Evolutionary conservation across 495 filamentous ascomycete genomes (phyloP).

Genomic region (Trichoderma asperelloides): DNA sequence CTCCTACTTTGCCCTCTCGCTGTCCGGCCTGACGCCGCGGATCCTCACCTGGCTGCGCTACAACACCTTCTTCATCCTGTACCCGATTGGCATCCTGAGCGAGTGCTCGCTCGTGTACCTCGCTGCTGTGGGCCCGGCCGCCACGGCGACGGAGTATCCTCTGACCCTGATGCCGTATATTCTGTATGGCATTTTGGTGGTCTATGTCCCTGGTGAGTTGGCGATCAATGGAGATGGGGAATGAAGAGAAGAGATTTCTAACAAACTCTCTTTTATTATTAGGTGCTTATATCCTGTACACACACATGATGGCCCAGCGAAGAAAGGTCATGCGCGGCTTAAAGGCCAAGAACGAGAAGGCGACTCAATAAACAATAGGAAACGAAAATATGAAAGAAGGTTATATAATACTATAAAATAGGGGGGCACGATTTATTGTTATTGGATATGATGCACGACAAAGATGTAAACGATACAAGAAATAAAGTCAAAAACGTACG

Average conservation of each 20-base stretch:
- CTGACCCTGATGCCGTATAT: background rate
- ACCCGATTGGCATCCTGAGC: constrained; percentile 81
- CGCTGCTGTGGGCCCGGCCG: constrained; percentile 57
- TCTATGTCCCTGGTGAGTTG: constrained; percentile 87
- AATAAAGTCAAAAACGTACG: background rate
- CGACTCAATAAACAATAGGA: constrained; percentile 18
- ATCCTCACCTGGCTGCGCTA: constrained; percentile 81
- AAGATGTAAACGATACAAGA: background rate
- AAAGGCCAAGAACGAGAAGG: constrained; percentile 23
- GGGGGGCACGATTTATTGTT: background rate
- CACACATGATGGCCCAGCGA: constrained; percentile 88
- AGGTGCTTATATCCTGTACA: constrained; percentile 75
- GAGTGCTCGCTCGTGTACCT: constrained; percentile 70
- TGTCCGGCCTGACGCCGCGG: constrained; percentile 48
- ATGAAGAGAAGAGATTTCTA: too few species aligned
- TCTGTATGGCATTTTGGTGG: constrained; percentile 44
- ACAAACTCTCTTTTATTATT: constrained; percentile 3
- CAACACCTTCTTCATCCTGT: constrained; percentile 86
- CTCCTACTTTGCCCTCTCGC: constrained; percentile 70
- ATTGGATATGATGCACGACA: background rate
- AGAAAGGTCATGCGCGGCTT: constrained; percentile 61
- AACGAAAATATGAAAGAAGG: background rate
- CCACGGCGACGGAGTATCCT: constrained; percentile 26
- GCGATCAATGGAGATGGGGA: too few species aligned
- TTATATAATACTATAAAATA: too few species aligned